These are phyloP conservation scores for Pogostemon cablin DNA, from an alignment of 257 asterid species.

Conservation along the genomic window DNA sequence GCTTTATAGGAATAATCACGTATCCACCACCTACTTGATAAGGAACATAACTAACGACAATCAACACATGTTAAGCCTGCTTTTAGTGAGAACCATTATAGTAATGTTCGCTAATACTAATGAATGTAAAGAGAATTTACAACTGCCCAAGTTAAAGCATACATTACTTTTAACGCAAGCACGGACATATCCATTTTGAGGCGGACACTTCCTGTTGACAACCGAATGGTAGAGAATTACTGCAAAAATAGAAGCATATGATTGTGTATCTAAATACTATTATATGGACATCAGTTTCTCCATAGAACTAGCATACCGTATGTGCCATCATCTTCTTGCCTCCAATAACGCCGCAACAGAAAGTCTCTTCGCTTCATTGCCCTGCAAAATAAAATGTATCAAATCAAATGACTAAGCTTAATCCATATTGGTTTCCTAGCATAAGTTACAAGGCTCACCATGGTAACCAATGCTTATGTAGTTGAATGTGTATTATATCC, in stretches of 20 bases:
- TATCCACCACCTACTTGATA: slow-evolving; percentile 77
- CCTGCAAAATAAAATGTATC: slow-evolving; percentile 50
- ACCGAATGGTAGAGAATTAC: slow-evolving; percentile 91
- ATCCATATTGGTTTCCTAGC: slow-evolving; percentile 17
- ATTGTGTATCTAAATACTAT: background rate
- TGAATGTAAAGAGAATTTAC: background rate
- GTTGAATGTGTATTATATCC: slow-evolving; percentile 75
- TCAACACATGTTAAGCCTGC: background rate
- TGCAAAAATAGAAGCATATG: slow-evolving; percentile 38
- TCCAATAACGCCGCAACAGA: slow-evolving; percentile 88
- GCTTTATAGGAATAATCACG: slow-evolving; percentile 68
- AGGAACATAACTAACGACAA: slow-evolving; percentile 7
- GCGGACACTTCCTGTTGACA: slow-evolving; percentile 72
- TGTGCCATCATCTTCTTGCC: slow-evolving; percentile 95
- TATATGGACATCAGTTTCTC: background rate
- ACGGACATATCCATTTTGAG: slow-evolving; percentile 77
- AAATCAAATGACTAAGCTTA: slow-evolving; percentile 29
- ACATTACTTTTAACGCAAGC: slow-evolving; percentile 90
- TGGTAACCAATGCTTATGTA: slow-evolving; percentile 85
- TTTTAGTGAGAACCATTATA: background rate
- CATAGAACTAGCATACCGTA: slow-evolving; percentile 55
- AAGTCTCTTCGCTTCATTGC: slow-evolving; percentile 83
- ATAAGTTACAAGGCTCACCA: slow-evolving; percentile 52
- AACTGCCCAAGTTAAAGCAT: slow-evolving; percentile 45
- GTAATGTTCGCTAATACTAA: too few species aligned